Evolutionary conservation across 306 rosid genomes (phyloP), one percentile per base, ranked within the genome.

Genomic region (Lotus japonicus): DNA sequence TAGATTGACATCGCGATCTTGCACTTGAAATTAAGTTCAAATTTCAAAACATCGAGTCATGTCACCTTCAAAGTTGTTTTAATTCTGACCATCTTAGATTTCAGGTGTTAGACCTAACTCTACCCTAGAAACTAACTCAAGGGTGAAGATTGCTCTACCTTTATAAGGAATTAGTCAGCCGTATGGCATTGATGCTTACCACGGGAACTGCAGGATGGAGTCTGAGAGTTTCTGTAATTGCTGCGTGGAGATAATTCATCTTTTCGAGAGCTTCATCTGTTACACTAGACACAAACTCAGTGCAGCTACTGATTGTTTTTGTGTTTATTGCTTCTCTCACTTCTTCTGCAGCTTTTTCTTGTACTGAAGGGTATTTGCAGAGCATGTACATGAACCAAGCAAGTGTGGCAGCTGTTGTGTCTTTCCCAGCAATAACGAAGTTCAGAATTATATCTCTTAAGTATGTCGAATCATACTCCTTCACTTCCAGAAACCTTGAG

Each of bases 221-320:
- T 80, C 94, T 80, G 70, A 89, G 96, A 54, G 96, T 90, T 76
- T 87, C 96, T 38, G 95, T 90, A 41, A 90, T 77, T 14, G 83
- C 80, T 13, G 91, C 96, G 67, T 90, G 91, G 50, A 87, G 89
- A 82, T 85, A 87, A 43, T 84, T 77, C 96, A 85, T 84, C 61
- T 82, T 84, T 72, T 80, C 96, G 50, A 90, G 71, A 59, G 70
- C 83, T 78, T 85, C 85, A 4, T 87, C 91, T 0, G 80, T 72
- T 56, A 90, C 16, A 76, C 41, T 62, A 7, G 79, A 65, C 1
- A 81, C 83, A 58, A 87, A 80, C 44, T 84, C 87, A 1, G 72
- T 57, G 57, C 42, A 70, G 84, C 76, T 81, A 50, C 66, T 58
- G 77, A 82, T 54, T 45, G 64, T 74, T 71, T 70, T 41, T 13